Evolutionary conservation across 2,329 filamentous ascomycete genomes (phyloP).

Genomic region (Nemania abortiva): DNA sequence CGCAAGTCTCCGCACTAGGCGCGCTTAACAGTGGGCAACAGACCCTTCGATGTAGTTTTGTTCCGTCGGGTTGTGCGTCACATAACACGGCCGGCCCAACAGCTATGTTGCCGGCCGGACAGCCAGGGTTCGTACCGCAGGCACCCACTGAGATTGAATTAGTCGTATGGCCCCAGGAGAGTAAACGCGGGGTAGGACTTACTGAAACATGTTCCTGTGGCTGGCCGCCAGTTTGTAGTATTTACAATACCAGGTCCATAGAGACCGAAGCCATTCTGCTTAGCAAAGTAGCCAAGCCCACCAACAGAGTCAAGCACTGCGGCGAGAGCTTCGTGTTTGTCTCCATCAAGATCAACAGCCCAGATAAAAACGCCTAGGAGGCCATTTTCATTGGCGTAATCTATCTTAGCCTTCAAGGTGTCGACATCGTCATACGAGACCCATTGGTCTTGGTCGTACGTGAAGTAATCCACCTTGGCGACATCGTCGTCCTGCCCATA

Average conservation of each 20-base stretch:
- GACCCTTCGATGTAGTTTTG: neutral
- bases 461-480: constrained; percentile 40
- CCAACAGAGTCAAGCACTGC: constrained; percentile 24
- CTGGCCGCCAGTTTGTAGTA: constrained; percentile 12
- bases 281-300: constrained; percentile 16
- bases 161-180: too few relatives aligned
- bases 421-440: constrained; percentile 55
- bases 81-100: constrained; percentile 10
- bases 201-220: constrained; percentile 19
- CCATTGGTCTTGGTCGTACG: constrained; percentile 55
- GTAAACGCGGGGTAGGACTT: constrained; percentile 4
- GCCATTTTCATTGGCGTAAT: constrained; percentile 49
- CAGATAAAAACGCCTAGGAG: constrained; percentile 51
- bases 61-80: neutral
- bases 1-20: constrained; percentile 1
- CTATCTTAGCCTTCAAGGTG: constrained; percentile 52
- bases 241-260: constrained; percentile 3
- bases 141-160: constrained; percentile 10
- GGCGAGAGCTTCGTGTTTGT: constrained; percentile 28
- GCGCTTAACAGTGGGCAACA: constrained; percentile 10
- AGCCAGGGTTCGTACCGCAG: constrained; percentile 20
- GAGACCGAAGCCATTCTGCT: constrained; percentile 23
- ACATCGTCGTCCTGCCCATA: constrained; percentile 44
- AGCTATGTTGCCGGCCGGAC: neutral
- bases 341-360: constrained; percentile 48